Conservation (phyloP, 2,329 filamentous ascomycete species). For the Macrophomina phaseolina region DNA sequence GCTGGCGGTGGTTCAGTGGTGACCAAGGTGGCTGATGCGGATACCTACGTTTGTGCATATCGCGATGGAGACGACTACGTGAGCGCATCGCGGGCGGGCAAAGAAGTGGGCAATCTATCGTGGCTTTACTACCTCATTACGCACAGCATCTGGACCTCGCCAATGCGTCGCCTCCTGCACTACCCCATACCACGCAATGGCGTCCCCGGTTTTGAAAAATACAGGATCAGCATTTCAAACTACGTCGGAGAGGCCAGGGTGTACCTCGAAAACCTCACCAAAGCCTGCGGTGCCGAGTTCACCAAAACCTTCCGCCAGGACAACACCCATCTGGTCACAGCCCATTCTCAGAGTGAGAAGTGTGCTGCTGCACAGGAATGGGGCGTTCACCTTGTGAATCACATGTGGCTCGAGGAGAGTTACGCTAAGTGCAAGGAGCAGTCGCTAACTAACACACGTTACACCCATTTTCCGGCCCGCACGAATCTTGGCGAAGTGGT, state of each 20-base stretch:
- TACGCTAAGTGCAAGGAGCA: constrained; percentile 87
- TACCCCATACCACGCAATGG: constrained; percentile 82
- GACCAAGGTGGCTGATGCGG: constrained; percentile 68
- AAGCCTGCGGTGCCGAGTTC: constrained; percentile 81
- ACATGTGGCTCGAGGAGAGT: constrained; percentile 96
- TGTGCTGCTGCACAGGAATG: constrained; percentile 91
- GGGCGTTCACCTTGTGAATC: constrained; percentile 88
- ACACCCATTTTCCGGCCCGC: constrained; percentile 82
- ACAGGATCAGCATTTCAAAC: constrained; percentile 89
- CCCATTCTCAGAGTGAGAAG: constrained; percentile 88
- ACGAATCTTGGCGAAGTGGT: constrained; percentile 94
- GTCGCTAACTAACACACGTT: constrained; percentile 73
- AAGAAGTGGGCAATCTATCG: constrained; percentile 87
- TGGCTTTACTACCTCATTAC: constrained; percentile 96
- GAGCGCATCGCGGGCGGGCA: constrained; percentile 74
- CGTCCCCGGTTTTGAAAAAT: constrained; percentile 76
- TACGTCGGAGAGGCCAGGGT: constrained; percentile 93
- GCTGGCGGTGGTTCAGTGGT: constrained; percentile 75
- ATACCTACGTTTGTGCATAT: constrained; percentile 87
- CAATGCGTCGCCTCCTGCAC: constrained; percentile 80
- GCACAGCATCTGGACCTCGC: constrained; percentile 86
- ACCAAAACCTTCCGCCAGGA: constrained; percentile 95
- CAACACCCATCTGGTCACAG: constrained; percentile 94
- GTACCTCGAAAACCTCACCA: constrained; percentile 91
- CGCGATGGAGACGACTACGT: constrained; percentile 82